phyloP scores from a whole-genome alignment of 208 protist genomes.

The Trypanosoma cruzi region DNA sequence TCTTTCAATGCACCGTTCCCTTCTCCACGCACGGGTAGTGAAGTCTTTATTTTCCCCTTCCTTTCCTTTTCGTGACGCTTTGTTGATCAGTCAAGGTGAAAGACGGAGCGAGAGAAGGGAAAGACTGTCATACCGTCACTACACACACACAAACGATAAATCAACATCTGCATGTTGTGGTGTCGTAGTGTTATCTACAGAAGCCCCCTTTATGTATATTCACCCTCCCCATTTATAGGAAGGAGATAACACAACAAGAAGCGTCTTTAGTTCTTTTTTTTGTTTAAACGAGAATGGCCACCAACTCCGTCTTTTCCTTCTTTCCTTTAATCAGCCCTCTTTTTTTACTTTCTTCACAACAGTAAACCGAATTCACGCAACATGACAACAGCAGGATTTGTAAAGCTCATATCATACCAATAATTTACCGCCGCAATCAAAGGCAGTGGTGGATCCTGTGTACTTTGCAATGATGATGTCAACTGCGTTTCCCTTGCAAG shows the following conservation, averaged over 20 bases:
- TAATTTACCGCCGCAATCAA: conserved; percentile 93
- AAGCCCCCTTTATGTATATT: too few relatives aligned
- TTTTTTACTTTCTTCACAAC: conserved; percentile 34
- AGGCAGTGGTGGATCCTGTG: conserved; percentile 41
- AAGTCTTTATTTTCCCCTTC: neutral
- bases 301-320: too few relatives aligned
- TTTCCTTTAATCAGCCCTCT: neutral
- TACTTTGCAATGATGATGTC: neutral
- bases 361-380: conserved; percentile 84
- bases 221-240: too few relatives aligned
- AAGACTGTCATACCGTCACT: too few relatives aligned
- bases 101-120: neutral
- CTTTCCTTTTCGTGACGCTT: neutral
- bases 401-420: conserved; percentile 94
- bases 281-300: too few relatives aligned
- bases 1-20: too few relatives aligned
- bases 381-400: conserved; percentile 79
- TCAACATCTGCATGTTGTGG: too few relatives aligned
- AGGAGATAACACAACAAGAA: too few relatives aligned
- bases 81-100: neutral
- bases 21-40: too few relatives aligned
- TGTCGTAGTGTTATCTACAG: too few relatives aligned
- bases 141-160: neutral
- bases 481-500: conserved; percentile 8
- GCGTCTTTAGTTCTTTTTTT: neutral